These are phyloP conservation scores for Tylopilus sp. DNA, from an alignment of 1,284 basidiomycete species.

Conservation along the genomic window DNA sequence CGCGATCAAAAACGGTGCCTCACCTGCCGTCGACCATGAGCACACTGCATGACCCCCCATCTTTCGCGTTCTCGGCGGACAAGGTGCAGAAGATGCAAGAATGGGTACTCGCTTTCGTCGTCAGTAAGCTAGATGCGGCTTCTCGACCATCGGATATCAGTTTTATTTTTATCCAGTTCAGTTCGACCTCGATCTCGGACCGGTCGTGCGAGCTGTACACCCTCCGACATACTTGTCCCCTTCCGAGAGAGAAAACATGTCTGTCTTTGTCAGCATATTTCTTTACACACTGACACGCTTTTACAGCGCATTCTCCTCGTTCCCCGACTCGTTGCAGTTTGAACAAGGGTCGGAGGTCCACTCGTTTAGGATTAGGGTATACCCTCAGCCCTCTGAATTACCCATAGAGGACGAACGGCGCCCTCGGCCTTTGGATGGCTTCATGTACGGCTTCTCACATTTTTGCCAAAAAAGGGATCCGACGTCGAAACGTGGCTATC, in stretches of 20 bases:
- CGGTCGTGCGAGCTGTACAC: slow-evolving; percentile 72
- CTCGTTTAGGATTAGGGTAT: slow-evolving; percentile 67
- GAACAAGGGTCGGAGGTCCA: slow-evolving; percentile 71
- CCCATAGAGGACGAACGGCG: slow-evolving; percentile 31
- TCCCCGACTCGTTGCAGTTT: slow-evolving; percentile 87
- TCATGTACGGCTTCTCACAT: slow-evolving; percentile 80
- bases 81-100: slow-evolving; percentile 53
- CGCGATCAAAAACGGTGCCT: slow-evolving; percentile 43
- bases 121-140: slow-evolving; percentile 48
- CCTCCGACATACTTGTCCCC: slow-evolving; percentile 60
- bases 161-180: slow-evolving; percentile 49
- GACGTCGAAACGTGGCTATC: slow-evolving; percentile 76
- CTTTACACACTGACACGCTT: slow-evolving; percentile 13
- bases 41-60: slow-evolving; percentile 6
- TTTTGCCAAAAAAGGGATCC: slow-evolving; percentile 74
- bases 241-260: slow-evolving; percentile 83
- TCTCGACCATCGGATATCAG: neutral
- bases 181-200: slow-evolving; percentile 86
- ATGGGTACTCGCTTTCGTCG: slow-evolving; percentile 78
- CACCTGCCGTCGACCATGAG: slow-evolving; percentile 20
- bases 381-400: slow-evolving; percentile 23
- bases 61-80: slow-evolving; percentile 44
- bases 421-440: slow-evolving; percentile 54
- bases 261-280: slow-evolving; percentile 30
- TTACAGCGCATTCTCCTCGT: slow-evolving; percentile 87